These are phyloP conservation scores for Podosphaera xanthii DNA, from an alignment of 2,329 filamentous ascomycete genomes.

Conservation along the genomic window DNA sequence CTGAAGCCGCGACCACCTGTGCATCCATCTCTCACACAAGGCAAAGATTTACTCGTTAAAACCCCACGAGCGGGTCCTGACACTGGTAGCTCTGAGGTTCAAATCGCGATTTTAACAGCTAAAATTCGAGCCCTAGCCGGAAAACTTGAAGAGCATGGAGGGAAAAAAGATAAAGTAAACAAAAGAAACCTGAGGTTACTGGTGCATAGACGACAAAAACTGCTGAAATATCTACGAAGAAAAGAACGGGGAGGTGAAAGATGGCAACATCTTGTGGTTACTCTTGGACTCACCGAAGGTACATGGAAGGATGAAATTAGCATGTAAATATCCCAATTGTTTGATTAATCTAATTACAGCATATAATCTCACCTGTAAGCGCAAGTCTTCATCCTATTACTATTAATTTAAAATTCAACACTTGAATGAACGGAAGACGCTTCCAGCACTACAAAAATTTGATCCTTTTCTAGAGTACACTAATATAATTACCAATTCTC, in stretches of 20 bases:
- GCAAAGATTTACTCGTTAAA: conserved; percentile 17
- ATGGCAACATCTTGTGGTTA: conserved; percentile 71
- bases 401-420: conserved; percentile 7
- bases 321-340: conserved; percentile 25
- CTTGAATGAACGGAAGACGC: neutral
- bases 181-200: conserved; percentile 72
- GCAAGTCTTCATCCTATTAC: conserved; percentile 10
- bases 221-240: conserved; percentile 63
- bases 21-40: conserved; percentile 6
- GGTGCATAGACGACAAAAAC: conserved; percentile 72
- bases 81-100: conserved; percentile 91
- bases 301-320: conserved; percentile 82
- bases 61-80: conserved; percentile 62
- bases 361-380: neutral
- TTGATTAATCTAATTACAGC: neutral
- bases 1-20: conserved; percentile 26
- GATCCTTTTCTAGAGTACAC: conserved; percentile 46
- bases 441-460: neutral
- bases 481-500: conserved; percentile 95
- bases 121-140: conserved; percentile 71
- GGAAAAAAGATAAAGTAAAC: conserved; percentile 77
- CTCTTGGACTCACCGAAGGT: conserved; percentile 63
- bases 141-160: conserved; percentile 41
- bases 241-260: conserved; percentile 81
- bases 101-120: conserved; percentile 80